Evolutionary conservation across 345 rosid genomes (phyloP), one percentile per base, ranked within the genome.

Genomic region (Salix brachista): DNA sequence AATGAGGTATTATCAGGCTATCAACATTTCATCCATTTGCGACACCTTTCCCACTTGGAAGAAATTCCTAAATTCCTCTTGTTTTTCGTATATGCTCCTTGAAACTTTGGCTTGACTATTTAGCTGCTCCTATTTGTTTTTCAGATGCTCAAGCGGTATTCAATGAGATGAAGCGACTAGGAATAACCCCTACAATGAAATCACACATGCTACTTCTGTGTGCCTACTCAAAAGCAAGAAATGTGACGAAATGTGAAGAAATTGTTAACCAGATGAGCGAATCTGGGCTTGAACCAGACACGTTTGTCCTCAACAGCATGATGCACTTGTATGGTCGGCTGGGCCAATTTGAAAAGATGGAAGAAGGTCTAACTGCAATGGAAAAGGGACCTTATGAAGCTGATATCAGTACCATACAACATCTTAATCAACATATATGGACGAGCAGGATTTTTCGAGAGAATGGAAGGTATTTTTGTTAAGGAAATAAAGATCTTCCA

Each of bases 171-270:
- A 91, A 89, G 88, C 84, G 83, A 46, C 83, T 94, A 34, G 95
- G 94, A 69, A 86, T 94, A 81, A 65, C 84, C 56, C 97, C 97
- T 6, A 92, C 97, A 17, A 92, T 94, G 98, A 94, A 94, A 79
- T 94, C 97, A 16, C 97, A 92, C 88, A 92, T 92, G 98, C 82
- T 94, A 42, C 92, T 94, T 76, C 79, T 92, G 65, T 90, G 89
- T n/a, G 97, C 97, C 16, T 90, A 92, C 86, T 86, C 94, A 9
- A 91, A 83, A 84, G 83, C 89, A 4, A 89, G 97, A 42, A 84
- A 91, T 71, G 80, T 86, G 26, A 85, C 88, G 17, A 92, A 85
- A 81, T 92, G 97, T 16, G 97, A 94, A 86, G 88, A 87, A 46
- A 83, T 92, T 5, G 85, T 94, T 70, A 85, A 83, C 71, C 88